Evolutionary conservation across 768 basidiomycete species (phyloP).

Genomic region (Hericium erinaceus): DNA sequence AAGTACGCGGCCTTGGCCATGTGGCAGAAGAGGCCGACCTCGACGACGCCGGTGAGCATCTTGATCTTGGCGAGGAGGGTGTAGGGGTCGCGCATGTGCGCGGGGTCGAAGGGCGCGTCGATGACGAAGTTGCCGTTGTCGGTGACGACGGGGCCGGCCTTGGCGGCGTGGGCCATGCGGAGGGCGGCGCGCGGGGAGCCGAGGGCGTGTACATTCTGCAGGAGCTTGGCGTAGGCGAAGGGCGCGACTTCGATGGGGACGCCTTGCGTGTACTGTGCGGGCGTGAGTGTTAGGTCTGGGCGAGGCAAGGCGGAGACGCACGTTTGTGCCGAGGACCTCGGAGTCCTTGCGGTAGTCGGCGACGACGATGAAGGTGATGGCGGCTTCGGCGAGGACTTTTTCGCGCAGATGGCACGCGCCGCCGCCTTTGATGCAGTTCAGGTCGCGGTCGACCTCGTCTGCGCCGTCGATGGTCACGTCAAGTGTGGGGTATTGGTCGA

Average conservation of each 20-base stretch:
- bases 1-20: constrained; percentile 97
- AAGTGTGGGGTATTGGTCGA: constrained; percentile 79
- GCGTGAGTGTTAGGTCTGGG: neutral
- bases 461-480: constrained; percentile 99
- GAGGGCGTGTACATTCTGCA: constrained; percentile 56
- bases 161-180: constrained; percentile 79
- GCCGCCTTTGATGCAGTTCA: constrained; percentile 96
- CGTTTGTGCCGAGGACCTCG: constrained; percentile 69
- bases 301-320: constrained; percentile 31
- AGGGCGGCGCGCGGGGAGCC: constrained; percentile 67
- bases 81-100: constrained; percentile 58
- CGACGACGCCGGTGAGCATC: constrained; percentile 95
- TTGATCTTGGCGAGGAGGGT: constrained; percentile 71
- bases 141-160: constrained; percentile 91
- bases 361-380: constrained; percentile 81
- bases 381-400: constrained; percentile 96
- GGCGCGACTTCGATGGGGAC: constrained; percentile 96
- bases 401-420: constrained; percentile 95
- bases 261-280: constrained; percentile 65
- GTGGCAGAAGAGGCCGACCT: constrained; percentile 93
- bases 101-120: constrained; percentile 81
- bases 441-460: constrained; percentile 80
- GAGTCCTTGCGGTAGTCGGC: constrained; percentile 97
- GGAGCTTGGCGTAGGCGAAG: constrained; percentile 86
- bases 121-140: constrained; percentile 98